phyloP scores from a whole-genome alignment of 768 basidiomycete species.

The Kwoniella mangroviensis region DNA sequence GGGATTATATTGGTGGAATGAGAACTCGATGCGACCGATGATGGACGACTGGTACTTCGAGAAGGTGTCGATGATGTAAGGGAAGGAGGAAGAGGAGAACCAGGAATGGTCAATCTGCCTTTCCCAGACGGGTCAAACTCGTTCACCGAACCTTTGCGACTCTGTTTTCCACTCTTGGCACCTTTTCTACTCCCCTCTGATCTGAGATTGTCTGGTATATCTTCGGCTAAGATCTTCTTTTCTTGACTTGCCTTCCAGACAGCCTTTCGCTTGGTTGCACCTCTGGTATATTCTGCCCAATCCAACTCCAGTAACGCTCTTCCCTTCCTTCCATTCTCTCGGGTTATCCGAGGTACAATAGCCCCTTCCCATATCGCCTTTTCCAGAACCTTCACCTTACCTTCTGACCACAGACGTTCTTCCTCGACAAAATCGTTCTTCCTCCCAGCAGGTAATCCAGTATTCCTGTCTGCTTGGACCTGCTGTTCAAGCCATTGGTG shows the following conservation, averaged over 20 bases:
- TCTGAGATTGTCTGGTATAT: neutral
- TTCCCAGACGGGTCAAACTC: neutral
- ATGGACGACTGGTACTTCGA: constrained; percentile 1
- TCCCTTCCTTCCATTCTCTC: neutral
- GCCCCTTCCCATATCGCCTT: constrained; percentile 37
- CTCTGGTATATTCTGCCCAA: constrained; percentile 32
- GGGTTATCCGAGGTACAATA: constrained; percentile 6
- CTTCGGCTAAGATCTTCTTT: neutral
- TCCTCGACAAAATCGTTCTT: neutral
- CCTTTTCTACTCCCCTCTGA: neutral
- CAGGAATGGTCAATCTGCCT: constrained; percentile 5
- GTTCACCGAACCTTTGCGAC: neutral
- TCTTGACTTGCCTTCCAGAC: constrained; percentile 25
- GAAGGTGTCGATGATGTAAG: constrained; percentile 8
- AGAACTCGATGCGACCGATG: constrained; percentile 21
- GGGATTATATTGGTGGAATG: neutral
- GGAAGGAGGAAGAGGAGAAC: constrained; percentile 7
- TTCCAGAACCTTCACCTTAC: constrained; percentile 29
- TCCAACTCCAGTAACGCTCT: constrained; percentile 35
- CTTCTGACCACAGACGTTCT: constrained; percentile 34
- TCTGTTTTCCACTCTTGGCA: neutral
- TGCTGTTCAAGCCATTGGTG: constrained; percentile 50
- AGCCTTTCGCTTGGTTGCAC: constrained; percentile 22
- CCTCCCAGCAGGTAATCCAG: constrained; percentile 20
- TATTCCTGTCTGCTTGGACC: constrained; percentile 2